Evolutionary conservation across 2,329 filamentous ascomycete genomes (phyloP), one percentile per base, ranked within the genome.

Genomic region (Xylariomycetidae sp.): DNA sequence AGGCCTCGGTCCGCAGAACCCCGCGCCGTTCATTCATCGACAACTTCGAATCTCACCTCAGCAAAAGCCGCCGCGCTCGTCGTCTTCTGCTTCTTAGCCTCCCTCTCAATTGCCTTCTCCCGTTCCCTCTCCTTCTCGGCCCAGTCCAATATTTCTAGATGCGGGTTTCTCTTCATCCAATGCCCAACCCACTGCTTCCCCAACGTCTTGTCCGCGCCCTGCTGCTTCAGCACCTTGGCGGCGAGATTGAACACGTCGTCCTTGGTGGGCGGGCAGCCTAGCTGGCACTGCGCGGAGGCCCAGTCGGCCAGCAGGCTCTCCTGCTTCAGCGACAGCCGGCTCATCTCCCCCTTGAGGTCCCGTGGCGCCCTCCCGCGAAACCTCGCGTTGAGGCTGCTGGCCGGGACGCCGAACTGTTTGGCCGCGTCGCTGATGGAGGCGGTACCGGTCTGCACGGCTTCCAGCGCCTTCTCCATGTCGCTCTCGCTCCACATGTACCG

Each of bases 181-280:
- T 54, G 49, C 6, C 31, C 38, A 15, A 54, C 46, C 51, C 50
- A 52, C 37, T 51, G 49, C 34, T 48, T 53, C 11, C 51, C 50
- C 5, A 53, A 34, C 25, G 27, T 43, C 27, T 41, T 42, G 10
- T 36, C 41, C 9, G 26, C 16, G 1, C 36, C 40, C 18, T 45
- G 39, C 38, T 46, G 50, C 31, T 30, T 34, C 25, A 50, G 20
- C 11, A 49, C 49, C 9, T 36, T 41, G 8, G 46, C 42, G 2
- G 49, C 51, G 0, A 53, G 38, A 6, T 36, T 16, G 31, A 47
- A 53, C 4, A 54, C 28, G 16, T 53, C 45, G 15, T 52, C 44
- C 33, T 50, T 51, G 4, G 38, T 38, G 4, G 50, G 41, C 12
- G 51, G 51, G 9, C 46, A 45, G 2, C 49, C 50, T 4, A 54